Percentiles rank a stretch among this genome's conserved stretches.
These are phyloP conservation scores for Xylariaceae sp. DNA, from an alignment of 2,329 filamentous ascomycete genomes.

Conservation along the genomic window DNA sequence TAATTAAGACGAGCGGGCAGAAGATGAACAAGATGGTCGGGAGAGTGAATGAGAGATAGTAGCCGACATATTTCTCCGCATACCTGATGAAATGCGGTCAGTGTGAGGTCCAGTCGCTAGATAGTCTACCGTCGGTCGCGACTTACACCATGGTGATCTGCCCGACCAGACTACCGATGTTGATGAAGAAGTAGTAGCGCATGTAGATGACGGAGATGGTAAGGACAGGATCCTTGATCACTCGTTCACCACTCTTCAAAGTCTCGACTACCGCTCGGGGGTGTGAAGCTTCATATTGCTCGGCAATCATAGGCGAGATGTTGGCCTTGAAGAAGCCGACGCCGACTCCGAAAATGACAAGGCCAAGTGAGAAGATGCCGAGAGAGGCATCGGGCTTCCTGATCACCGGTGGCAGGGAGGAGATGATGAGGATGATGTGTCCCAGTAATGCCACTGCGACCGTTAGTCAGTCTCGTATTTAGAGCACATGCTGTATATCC, in stretches of 20 bases:
- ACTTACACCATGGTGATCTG: slow-evolving; percentile 36
- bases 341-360: slow-evolving; percentile 57
- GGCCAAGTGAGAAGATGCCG: slow-evolving; percentile 53
- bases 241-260: slow-evolving; percentile 49
- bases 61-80: slow-evolving; percentile 62
- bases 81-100: slow-evolving; percentile 37
- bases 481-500: no score
- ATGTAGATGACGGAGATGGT: slow-evolving; percentile 66
- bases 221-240: slow-evolving; percentile 61
- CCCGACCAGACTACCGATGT: slow-evolving; percentile 58
- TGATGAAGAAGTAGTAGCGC: slow-evolving; percentile 72
- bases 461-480: slow-evolving; percentile 7
- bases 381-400: slow-evolving; percentile 45
- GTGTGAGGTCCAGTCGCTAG: not conserved
- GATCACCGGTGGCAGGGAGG: slow-evolving; percentile 53
- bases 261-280: slow-evolving; percentile 46
- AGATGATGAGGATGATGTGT: slow-evolving; percentile 53
- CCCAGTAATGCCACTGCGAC: slow-evolving; percentile 48
- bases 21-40: slow-evolving; percentile 53
- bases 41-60: slow-evolving; percentile 52
- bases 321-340: slow-evolving; percentile 65
- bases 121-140: not conserved
- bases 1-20: slow-evolving; percentile 48
- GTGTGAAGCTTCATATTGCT: slow-evolving; percentile 57
- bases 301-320: slow-evolving; percentile 53